These are phyloP conservation scores for Eimeria necatrix DNA, from an alignment of 169 alveolate genomes.

Conservation along the genomic window DNA sequence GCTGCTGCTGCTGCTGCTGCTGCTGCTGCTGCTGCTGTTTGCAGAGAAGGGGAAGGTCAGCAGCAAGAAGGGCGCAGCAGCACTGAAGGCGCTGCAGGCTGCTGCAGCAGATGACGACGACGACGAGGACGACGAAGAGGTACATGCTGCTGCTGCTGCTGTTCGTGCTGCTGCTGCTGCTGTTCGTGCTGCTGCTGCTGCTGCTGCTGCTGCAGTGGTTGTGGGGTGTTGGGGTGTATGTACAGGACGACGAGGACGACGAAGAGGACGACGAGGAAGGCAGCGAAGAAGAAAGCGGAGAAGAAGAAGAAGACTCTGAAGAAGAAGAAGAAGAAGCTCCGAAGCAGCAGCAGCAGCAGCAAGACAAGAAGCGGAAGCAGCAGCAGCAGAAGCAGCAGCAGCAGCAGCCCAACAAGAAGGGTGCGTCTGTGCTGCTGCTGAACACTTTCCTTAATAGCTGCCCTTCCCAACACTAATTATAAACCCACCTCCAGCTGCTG, in stretches of 20 bases:
- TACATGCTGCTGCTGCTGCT: no score
- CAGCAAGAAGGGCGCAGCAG: neutral
- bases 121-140: slow-evolving; percentile 15
- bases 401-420: slow-evolving; percentile 11
- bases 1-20: neutral
- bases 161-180: no score
- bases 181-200: no score
- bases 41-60: neutral
- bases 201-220: no score
- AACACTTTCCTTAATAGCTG: no score
- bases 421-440: neutral
- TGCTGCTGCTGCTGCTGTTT: neutral
- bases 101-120: slow-evolving; percentile 21
- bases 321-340: slow-evolving; percentile 29
- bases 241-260: neutral
- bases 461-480: no score
- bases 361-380: slow-evolving; percentile 71
- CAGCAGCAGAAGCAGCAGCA: no score
- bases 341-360: slow-evolving; percentile 13
- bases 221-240: neutral
- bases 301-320: neutral
- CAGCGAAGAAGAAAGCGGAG: neutral
- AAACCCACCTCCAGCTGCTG: no score
- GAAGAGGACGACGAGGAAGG: slow-evolving; percentile 40
- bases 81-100: slow-evolving; percentile 32